phyloP scores from a whole-genome alignment of 179 eudicot species.

The Camellia oleifera region DNA sequence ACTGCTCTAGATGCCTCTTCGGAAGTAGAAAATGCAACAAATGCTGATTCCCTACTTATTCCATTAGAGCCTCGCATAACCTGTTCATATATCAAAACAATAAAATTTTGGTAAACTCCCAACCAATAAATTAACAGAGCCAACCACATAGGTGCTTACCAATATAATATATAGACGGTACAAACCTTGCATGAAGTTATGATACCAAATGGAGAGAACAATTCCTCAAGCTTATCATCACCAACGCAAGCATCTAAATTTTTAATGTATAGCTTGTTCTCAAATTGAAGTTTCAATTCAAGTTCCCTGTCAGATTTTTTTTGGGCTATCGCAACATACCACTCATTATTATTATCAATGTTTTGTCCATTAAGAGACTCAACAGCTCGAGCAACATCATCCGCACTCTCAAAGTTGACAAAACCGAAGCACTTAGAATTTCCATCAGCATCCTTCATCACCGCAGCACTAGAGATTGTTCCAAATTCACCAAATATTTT shows the following conservation, averaged over 20 bases:
- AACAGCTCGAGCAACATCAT: too few species aligned
- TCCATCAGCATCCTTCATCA: conserved; percentile 50
- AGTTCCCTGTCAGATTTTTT: conserved; percentile 35
- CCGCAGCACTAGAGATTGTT: conserved; percentile 65
- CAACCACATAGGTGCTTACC: not conserved
- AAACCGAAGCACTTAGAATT: too few species aligned
- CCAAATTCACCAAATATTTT: conserved; percentile 62
- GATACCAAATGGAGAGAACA: conserved; percentile 59
- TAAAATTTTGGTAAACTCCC: not conserved
- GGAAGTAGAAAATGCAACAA: conserved; percentile 72
- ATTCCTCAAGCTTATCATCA: conserved; percentile 71
- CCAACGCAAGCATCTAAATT: conserved; percentile 67
- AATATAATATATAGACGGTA: not conserved
- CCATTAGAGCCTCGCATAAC: conserved; percentile 78
- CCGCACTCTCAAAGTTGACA: too few species aligned
- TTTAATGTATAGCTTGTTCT: conserved; percentile 63
- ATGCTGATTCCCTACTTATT: conserved; percentile 65
- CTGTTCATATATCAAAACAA: conserved; percentile 27
- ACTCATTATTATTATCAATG: conserved; percentile 51
- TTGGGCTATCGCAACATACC: too few species aligned
- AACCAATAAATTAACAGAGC: not conserved
- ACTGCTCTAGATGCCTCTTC: conserved; percentile 83
- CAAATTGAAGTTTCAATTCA: conserved; percentile 58
- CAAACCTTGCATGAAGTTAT: conserved; percentile 75
- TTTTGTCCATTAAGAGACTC: conserved; percentile 11